Evolutionary conservation across 1,139 yeast species (phyloP).

Genomic region (Candida mesenterica): DNA sequence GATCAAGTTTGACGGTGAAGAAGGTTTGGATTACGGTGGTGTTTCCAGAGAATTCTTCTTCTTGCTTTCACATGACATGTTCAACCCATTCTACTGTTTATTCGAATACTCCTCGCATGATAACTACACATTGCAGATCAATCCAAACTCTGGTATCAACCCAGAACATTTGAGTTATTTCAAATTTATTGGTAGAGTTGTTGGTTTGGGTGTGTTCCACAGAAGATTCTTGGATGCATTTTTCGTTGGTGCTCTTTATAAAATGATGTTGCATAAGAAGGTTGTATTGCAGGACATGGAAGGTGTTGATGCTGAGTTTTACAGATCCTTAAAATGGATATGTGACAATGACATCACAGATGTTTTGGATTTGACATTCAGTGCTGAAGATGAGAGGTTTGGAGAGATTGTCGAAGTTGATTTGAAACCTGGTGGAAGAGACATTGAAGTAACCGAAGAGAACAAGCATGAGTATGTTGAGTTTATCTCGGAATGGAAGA

Average conservation of each 20-base stretch:
- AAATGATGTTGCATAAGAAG: slow-evolving; percentile 95
- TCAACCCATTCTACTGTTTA: slow-evolving; percentile 94
- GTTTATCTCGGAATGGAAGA: slow-evolving; percentile 94
- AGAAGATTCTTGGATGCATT: slow-evolving; percentile 96
- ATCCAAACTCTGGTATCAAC: slow-evolving; percentile 96
- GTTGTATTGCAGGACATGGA: slow-evolving; percentile 97
- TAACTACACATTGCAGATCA: slow-evolving; percentile 94
- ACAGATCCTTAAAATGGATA: slow-evolving; percentile 93
- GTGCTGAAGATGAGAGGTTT: slow-evolving; percentile 94
- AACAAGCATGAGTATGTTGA: slow-evolving; percentile 96
- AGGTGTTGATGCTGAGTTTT: slow-evolving; percentile 96
- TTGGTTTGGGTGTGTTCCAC: slow-evolving; percentile 97
- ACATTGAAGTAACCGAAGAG: slow-evolving; percentile 89
- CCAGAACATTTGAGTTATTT: slow-evolving; percentile 97
- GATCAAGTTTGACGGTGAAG: slow-evolving; percentile 99
- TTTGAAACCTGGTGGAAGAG: slow-evolving; percentile 81
- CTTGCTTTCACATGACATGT: slow-evolving; percentile 95
- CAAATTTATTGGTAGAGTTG: slow-evolving; percentile 97
- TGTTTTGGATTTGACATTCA: slow-evolving; percentile 81
- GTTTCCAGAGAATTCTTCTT: slow-evolving; percentile 97
- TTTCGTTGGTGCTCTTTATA: slow-evolving; percentile 96
- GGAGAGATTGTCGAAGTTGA: slow-evolving; percentile 92
- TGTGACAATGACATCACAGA: slow-evolving; percentile 87
- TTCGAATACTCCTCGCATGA: slow-evolving; percentile 98
- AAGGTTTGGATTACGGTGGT: slow-evolving; percentile 99